These are phyloP conservation scores for Cercis canadensis DNA, from an alignment of 306 rosid species.

Conservation along the genomic window DNA sequence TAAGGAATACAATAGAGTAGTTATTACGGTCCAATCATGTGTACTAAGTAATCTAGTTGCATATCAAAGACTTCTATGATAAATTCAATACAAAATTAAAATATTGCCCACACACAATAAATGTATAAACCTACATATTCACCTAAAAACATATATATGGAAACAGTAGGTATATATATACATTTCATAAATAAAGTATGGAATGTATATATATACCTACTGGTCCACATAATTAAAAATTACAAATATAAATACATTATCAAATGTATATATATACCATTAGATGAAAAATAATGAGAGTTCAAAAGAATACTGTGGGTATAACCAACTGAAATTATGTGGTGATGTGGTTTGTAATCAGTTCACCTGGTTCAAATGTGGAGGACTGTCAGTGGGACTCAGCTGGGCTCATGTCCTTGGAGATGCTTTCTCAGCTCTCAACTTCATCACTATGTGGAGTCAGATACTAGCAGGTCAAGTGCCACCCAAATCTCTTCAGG, in stretches of 20 bases:
- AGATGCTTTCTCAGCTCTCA: constrained; percentile 70
- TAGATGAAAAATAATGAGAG: too few species aligned
- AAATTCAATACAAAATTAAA: neutral
- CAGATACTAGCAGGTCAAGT: constrained; percentile 44
- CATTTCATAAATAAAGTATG: too few species aligned
- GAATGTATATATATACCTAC: too few species aligned
- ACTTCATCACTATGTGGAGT: constrained; percentile 67
- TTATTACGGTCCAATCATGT: too few species aligned
- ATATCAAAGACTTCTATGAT: neutral
- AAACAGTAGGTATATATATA: too few species aligned
- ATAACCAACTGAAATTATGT: neutral
- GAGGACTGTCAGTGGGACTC: constrained; percentile 73
- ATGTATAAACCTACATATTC: neutral
- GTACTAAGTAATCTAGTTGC: too few species aligned
- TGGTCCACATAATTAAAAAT: too few species aligned
- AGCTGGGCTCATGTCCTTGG: constrained; percentile 92
- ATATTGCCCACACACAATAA: too few species aligned
- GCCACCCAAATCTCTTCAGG: constrained; percentile 40
- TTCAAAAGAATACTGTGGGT: neutral
- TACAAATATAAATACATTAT: too few species aligned
- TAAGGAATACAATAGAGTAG: too few species aligned
- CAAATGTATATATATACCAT: too few species aligned
- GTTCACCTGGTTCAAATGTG: constrained; percentile 81
- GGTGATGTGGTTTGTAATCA: constrained; percentile 25
- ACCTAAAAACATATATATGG: neutral